These are phyloP conservation scores for Pseudozyma sp. DNA, from an alignment of 1,284 basidiomycete species.

Conservation along the genomic window DNA sequence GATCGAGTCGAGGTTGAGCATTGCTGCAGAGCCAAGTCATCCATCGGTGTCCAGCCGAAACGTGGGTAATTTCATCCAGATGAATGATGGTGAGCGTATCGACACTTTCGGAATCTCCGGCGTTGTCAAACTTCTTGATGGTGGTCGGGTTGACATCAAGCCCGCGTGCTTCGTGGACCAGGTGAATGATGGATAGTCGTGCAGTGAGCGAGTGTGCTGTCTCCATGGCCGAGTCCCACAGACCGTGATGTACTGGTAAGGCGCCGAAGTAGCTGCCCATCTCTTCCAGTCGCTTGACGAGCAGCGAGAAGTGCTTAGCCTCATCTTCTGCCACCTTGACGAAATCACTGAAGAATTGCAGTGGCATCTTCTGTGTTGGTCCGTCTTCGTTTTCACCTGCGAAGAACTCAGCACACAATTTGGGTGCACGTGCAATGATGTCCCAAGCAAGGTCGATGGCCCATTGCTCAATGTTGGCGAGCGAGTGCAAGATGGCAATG, in stretches of 20 bases:
- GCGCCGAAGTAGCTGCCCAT: slow-evolving; percentile 81
- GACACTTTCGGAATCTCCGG: slow-evolving; percentile 79
- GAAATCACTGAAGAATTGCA: slow-evolving; percentile 68
- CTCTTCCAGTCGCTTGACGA: slow-evolving; percentile 71
- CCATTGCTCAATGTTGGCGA: slow-evolving; percentile 93
- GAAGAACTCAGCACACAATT: slow-evolving; percentile 52
- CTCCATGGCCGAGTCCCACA: slow-evolving; percentile 84
- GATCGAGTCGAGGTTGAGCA: slow-evolving; percentile 75
- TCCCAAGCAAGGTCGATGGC: slow-evolving; percentile 72
- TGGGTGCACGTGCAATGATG: slow-evolving; percentile 77
- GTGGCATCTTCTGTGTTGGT: slow-evolving; percentile 50
- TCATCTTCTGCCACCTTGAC: slow-evolving; percentile 80
- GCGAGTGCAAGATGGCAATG: slow-evolving; percentile 81
- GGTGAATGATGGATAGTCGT: slow-evolving; percentile 86
- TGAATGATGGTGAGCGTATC: slow-evolving; percentile 64
- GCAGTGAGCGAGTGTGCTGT: slow-evolving; percentile 80
- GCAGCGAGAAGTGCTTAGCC: slow-evolving; percentile 74
- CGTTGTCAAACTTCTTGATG: slow-evolving; percentile 80
- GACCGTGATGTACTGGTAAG: slow-evolving; percentile 70
- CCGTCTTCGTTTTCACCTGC: slow-evolving; percentile 21
- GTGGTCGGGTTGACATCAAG: slow-evolving; percentile 83
- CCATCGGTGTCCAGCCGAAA: slow-evolving; percentile 84
- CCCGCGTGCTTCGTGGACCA: slow-evolving; percentile 88
- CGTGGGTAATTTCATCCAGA: slow-evolving; percentile 83
- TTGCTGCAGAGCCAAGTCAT: slow-evolving; percentile 79